Base-by-base conservation (phyloP, 1,284 basidiomycete species). In the Melampsora larici-populina region DNA sequence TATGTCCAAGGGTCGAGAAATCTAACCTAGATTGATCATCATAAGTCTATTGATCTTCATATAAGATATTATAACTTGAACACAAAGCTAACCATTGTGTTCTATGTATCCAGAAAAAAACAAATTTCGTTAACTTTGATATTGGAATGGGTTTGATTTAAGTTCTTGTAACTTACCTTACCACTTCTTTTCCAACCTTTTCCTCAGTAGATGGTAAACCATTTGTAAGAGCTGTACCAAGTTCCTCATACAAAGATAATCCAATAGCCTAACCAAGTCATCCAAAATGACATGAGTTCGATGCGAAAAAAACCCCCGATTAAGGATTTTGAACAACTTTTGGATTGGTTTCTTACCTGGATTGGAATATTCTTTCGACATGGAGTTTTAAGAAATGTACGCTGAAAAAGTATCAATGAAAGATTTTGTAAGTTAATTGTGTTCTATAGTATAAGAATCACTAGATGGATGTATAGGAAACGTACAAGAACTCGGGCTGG, bases 401-500 rank as follows among this genome's bases (percentile, higher is more conserved):
- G 89, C 89, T 92, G 69, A 26, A 76, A n/a, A n/a, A n/a, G n/a
- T n/a, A n/a, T n/a, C n/a, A 64, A 36, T n/a, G 2, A 21, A 36
- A 24, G 15, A 58, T 29, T 15, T 24, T 24, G 55, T n/a, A 58
- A 58, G 55, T 13, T 18, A 13, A n/a, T n/a, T n/a, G n/a, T n/a
- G n/a, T n/a, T n/a, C n/a, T n/a, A n/a, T n/a, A n/a, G n/a, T n/a
- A n/a, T n/a, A n/a, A n/a, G n/a, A n/a, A n/a, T n/a, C n/a, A n/a
- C n/a, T n/a, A n/a, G n/a, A n/a, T n/a, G n/a, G n/a, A n/a, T 69
- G 46, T 65, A 76, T 62, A 49, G 64, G 80, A 63, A 48, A 81
- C 86, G 81, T 80, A 91, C 91, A 87, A 96, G 88, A 71, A 96
- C 92, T 79, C 94, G 91, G 33, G 94, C 93, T 65, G 94, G 94